Conservation (phyloP, 2,329 filamentous ascomycete genomes). For the Sporothrix mexicana region DNA sequence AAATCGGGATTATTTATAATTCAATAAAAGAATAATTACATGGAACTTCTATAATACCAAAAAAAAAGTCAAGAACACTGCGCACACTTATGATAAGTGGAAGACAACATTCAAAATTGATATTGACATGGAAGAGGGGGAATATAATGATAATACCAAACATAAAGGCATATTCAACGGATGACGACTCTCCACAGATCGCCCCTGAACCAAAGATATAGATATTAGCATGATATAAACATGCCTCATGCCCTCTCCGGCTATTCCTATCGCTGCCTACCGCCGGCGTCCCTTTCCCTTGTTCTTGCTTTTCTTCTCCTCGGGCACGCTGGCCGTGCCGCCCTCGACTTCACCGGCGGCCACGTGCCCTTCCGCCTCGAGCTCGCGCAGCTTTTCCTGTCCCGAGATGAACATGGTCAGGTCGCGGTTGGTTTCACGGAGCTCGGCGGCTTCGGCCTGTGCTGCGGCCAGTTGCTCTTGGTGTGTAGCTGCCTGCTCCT, state of each 20-base stretch:
- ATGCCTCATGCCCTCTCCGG: background rate
- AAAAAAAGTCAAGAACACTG: background rate
- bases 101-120: too few relatives aligned
- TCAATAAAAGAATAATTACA: background rate
- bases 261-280: background rate
- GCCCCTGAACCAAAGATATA: background rate
- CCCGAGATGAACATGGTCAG: constrained; percentile 86
- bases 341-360: constrained; percentile 76
- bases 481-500: constrained; percentile 64
- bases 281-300: constrained; percentile 34
- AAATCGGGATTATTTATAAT: too few relatives aligned
- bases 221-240: background rate
- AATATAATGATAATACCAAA: background rate
- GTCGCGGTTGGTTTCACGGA: constrained; percentile 86
- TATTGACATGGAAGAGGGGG: too few relatives aligned
- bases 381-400: constrained; percentile 76
- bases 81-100: too few relatives aligned
- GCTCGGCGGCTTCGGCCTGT: constrained; percentile 69
- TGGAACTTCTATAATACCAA: background rate
- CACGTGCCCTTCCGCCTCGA: constrained; percentile 64
- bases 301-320: constrained; percentile 58
- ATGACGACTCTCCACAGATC: background rate
- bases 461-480: constrained; percentile 63
- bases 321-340: constrained; percentile 71
- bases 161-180: background rate